Conservation (phyloP, 78 protist genomes). For the Dictyostelium purpureum region DNA sequence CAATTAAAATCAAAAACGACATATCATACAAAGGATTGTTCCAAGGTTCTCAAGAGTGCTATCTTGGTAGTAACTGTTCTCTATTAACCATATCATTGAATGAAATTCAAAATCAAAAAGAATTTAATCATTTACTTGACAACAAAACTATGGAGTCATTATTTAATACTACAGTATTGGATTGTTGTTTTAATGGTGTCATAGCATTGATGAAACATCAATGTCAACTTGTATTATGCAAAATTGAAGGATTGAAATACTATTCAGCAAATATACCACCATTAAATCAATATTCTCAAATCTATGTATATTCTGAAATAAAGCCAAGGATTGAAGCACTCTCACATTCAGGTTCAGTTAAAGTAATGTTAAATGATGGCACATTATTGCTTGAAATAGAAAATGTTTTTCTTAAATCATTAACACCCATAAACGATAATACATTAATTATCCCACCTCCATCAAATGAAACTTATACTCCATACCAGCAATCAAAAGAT, state of each 20-base stretch:
- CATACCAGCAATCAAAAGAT: not conserved
- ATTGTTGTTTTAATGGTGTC: not conserved
- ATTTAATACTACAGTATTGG: not conserved
- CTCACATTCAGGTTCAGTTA: not conserved
- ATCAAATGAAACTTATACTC: not conserved
- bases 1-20: no score
- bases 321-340: not conserved
- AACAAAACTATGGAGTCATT: no score
- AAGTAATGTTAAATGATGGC: constrained; percentile 19
- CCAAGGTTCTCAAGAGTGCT: not conserved
- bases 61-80: not conserved
- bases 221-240: constrained; percentile 30
- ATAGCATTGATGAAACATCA: not conserved
- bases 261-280: not conserved
- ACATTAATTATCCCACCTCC: not conserved
- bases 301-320: not conserved
- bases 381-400: not conserved
- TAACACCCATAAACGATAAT: not conserved
- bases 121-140: no score
- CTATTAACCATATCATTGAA: no score
- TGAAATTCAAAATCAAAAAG: no score
- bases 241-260: constrained; percentile 23
- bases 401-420: not conserved
- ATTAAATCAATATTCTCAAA: not conserved
- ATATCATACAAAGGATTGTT: not conserved